These are phyloP conservation scores for Albizia julibrissin DNA, from an alignment of 306 rosid genomes.

Conservation along the genomic window DNA sequence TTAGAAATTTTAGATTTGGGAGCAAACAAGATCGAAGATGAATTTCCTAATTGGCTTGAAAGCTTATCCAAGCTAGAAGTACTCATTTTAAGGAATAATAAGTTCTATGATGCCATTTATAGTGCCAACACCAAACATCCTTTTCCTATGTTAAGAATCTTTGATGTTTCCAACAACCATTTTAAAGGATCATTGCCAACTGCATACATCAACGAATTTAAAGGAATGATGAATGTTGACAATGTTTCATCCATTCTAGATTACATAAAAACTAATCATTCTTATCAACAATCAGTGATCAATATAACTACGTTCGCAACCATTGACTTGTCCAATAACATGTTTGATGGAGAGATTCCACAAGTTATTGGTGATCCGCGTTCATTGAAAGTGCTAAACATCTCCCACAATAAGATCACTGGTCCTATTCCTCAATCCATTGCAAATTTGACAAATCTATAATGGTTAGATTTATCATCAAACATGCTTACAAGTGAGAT, in stretches of 20 bases:
- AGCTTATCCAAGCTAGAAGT: slow-evolving; percentile 27
- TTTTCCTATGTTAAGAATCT: slow-evolving; percentile 27
- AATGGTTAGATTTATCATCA: slow-evolving; percentile 27
- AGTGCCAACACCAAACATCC: not conserved
- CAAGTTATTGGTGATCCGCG: slow-evolving; percentile 13
- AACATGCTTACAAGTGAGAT: slow-evolving; percentile 17
- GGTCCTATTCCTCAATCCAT: slow-evolving; percentile 32
- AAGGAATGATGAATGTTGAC: slow-evolving; percentile 26
- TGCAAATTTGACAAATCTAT: slow-evolving; percentile 19
- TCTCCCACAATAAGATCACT: slow-evolving; percentile 33
- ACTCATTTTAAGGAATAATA: slow-evolving; percentile 41
- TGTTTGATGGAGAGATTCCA: slow-evolving; percentile 39
- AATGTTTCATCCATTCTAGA: not conserved
- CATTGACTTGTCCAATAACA: slow-evolving; percentile 36
- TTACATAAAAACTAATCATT: not conserved
- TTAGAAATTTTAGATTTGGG: slow-evolving; percentile 42
- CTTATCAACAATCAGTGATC: not conserved
- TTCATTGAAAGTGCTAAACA: slow-evolving; percentile 28
- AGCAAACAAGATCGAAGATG: slow-evolving; percentile 19
- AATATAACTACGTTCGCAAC: not conserved
- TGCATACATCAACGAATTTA: slow-evolving; percentile 13
- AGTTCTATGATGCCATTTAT: slow-evolving; percentile 29
- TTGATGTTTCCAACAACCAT: slow-evolving; percentile 39
- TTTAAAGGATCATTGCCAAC: slow-evolving; percentile 30
- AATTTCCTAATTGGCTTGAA: slow-evolving; percentile 36